Evolutionary conservation across 1,139 yeast species (phyloP).

Genomic region (Hanseniaspora uvarum): DNA sequence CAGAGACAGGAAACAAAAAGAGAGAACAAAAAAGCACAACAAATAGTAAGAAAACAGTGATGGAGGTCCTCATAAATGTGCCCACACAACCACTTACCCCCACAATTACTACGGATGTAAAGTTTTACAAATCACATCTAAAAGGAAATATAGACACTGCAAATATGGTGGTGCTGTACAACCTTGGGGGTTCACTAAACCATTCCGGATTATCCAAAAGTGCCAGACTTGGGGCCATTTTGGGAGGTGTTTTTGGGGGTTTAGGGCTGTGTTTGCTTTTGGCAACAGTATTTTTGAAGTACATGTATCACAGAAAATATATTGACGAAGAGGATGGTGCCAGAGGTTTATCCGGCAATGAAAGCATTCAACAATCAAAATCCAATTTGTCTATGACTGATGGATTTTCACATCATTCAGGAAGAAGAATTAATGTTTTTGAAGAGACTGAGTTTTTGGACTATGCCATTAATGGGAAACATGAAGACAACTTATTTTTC

Average conservation of each 20-base stretch:
- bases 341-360: neutral
- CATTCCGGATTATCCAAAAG: neutral
- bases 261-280: neutral
- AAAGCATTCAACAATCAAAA: neutral
- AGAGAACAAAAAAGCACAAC: neutral
- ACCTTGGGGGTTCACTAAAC: neutral
- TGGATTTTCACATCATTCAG: conserved; percentile 17
- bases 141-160: conserved; percentile 3
- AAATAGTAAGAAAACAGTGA: neutral
- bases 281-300: conserved; percentile 6
- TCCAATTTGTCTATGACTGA: conserved; percentile 3
- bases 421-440: conserved; percentile 17
- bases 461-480: neutral
- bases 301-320: neutral
- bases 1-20: neutral
- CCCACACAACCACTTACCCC: neutral
- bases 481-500: neutral
- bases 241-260: conserved; percentile 17
- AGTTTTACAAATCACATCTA: conserved; percentile 3
- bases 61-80: conserved; percentile 11
- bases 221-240: conserved; percentile 7
- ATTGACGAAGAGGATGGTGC: neutral
- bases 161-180: conserved; percentile 1
- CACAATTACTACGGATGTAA: conserved; percentile 10
- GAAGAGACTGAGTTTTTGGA: conserved; percentile 16